Evolutionary conservation across 805 yeast species (phyloP), one percentile per base, ranked within the genome.

Genomic region (Wickerhamiella brachini): DNA sequence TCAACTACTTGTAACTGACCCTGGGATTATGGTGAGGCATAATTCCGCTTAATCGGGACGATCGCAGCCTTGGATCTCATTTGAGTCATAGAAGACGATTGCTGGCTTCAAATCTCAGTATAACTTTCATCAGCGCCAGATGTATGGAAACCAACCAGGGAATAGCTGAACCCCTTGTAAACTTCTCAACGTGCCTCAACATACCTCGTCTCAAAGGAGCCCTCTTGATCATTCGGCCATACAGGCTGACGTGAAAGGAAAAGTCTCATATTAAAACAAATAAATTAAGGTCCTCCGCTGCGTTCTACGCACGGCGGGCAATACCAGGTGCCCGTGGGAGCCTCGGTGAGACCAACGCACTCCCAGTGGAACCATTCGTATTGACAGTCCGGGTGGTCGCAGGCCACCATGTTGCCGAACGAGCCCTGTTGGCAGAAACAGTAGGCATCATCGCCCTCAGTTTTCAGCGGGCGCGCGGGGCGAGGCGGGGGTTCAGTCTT

Each of bases 351-450:
- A 1, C 95, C 95, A 43, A 90, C 96, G 71, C 98, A 93, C 51
- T 81, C 83, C 74, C 89, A 90, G 67, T 93, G 98, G 69, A 90
- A 90, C 97, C 97, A 90, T 64, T 87, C 96, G 57, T 74, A 80
- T 62, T 80, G 78, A 71, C 98, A 93, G 59, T 83, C 80, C 22
- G 83, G 83, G 56, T 87, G 85, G 64, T 90, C 98, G 68, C 98
- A 90, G 0, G 93, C 97, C 57, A 90, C 86, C 98, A 90, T 90
- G 60, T 82, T 86, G 22, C 98, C 98, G 67, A 83, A 86, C 0
- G 97, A 88, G 0, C 85, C 94, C 58, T 89, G 87, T 62, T 87
- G 94, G 63, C 98, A 90, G 68, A 85, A 84, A 66, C 98, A 90
- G 65, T 90, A 90, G 49, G 79, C 58, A 26, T 57, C 68, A 48